Evolutionary conservation across 371 early-diverging fungal species (phyloP).

Genomic region (Mortierella sp.): DNA sequence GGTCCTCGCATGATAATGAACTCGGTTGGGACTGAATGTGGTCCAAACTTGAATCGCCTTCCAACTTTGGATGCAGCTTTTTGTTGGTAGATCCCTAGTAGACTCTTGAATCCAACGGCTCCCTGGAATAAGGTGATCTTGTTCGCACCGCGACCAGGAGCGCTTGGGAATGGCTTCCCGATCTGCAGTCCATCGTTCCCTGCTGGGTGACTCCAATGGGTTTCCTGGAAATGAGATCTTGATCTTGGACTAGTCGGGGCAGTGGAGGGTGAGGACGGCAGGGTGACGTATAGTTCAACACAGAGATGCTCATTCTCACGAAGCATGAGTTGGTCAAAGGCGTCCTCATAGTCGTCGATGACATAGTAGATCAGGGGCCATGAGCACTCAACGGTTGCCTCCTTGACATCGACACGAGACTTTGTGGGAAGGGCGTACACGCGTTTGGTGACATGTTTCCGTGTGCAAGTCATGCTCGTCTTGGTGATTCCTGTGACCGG

Average conservation of each 20-base stretch:
- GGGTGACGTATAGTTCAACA: conserved; percentile 76
- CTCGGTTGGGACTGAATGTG: conserved; percentile 69
- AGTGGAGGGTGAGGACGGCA: conserved; percentile 14
- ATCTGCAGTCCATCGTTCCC: conserved; percentile 21
- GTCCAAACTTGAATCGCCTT: conserved; percentile 53
- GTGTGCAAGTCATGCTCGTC: conserved; percentile 59
- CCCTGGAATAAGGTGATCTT: conserved; percentile 86
- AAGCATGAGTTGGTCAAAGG: conserved; percentile 80
- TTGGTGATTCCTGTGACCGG: conserved; percentile 41
- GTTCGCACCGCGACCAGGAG: conserved; percentile 20
- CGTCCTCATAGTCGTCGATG: conserved; percentile 85
- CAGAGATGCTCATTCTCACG: conserved; percentile 81
- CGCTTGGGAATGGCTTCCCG: conserved; percentile 47
- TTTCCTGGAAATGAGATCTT: neutral
- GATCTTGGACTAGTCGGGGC: neutral
- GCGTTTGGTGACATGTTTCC: conserved; percentile 74
- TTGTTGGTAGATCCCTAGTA: conserved; percentile 77
- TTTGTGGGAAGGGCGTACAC: conserved; percentile 86
- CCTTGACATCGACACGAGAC: conserved; percentile 84
- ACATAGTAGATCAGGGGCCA: conserved; percentile 87
- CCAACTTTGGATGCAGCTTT: conserved; percentile 67
- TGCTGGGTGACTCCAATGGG: conserved; percentile 12
- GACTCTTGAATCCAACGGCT: conserved; percentile 76
- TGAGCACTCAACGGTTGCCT: conserved; percentile 77
- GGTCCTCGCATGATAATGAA: conserved; percentile 91